Evolutionary conservation across 257 asterid genomes (phyloP).

Genomic region (Eustoma russellianum): DNA sequence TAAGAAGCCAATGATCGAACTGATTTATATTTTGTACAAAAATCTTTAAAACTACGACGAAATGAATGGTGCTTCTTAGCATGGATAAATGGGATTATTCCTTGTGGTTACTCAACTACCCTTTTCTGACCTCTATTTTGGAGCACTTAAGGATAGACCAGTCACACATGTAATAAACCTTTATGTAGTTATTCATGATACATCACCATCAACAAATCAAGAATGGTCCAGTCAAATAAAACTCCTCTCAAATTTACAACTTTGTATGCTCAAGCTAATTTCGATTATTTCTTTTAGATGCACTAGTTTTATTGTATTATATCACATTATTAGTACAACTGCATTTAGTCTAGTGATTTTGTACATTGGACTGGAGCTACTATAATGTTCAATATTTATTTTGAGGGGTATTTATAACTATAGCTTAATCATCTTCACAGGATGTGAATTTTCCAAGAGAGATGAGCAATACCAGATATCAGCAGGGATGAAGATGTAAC

Average conservation of each 20-base stretch:
- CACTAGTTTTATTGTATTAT: not conserved
- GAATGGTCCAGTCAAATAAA: slow-evolving; percentile 22
- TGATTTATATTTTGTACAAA: too few relatives aligned
- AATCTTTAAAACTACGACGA: too few relatives aligned
- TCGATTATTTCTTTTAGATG: not conserved
- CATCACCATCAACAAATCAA: slow-evolving; percentile 10
- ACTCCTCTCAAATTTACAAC: not conserved
- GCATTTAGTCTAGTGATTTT: not conserved
- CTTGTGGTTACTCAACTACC: too few relatives aligned
- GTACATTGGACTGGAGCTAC: too few relatives aligned
- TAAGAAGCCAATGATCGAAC: too few relatives aligned
- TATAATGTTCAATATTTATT: too few relatives aligned
- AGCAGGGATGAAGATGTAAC: slow-evolving; percentile 58
- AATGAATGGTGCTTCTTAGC: too few relatives aligned
- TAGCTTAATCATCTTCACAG: slow-evolving; percentile 20
- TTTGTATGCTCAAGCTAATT: not conserved
- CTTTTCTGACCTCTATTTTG: not conserved
- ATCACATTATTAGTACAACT: not conserved
- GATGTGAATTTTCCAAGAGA: slow-evolving; percentile 64
- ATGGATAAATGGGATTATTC: too few relatives aligned
- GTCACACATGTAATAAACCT: not conserved
- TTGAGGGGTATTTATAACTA: too few relatives aligned
- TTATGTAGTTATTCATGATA: slow-evolving; percentile 3
- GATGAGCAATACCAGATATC: slow-evolving; percentile 42
- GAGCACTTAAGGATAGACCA: not conserved